Evolutionary conservation across 345 rosid genomes (phyloP), one percentile per base, ranked within the genome.

Genomic region (Xanthoceras sorbifolium): DNA sequence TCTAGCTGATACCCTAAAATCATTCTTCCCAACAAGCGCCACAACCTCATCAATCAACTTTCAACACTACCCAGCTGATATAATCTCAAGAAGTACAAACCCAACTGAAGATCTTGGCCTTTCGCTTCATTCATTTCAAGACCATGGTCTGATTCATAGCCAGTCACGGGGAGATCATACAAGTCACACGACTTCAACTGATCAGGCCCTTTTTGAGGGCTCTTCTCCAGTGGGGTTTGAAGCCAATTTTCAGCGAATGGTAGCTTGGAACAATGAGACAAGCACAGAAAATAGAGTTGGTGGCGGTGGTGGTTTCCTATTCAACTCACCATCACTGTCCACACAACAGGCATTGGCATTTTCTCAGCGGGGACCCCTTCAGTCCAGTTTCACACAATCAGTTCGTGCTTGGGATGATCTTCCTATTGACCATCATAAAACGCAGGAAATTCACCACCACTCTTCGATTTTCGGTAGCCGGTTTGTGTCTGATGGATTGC

Each of bases 311-410:
- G 79, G 86, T 18, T 85, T 82, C 78, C 34, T 89, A 74, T 82
- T 84, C 76, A 84, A 77, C 77, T 78, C 86, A 22, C 78, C 82
- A 22, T 69, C 80, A 38, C 34, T 86, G 76, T 38, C 86, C 74
- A 59, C 78, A 70, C 87, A 86, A 25, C 86, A 80, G 61, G 80
- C 83, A 55, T 60, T 90, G 36, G 76, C 80, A 46, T 83, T 78
- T 54, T 76, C 85, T 70, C 91, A 83, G 79, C 82, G 97, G 92
- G 97, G 93, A 71, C 82, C 94, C 90, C 92, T 91, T 90, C 97
- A 91, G 93, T 88, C 98, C 97, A 90, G 86, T 83, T 87, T 87
- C 46, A 63, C 84, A 18, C 87, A 84, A 17, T 78, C 92, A 22
- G 60, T 89, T 81, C 92, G 90, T 44, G 79, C 90, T 78, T 87